Evolutionary conservation across 768 basidiomycete genomes (phyloP).

Genomic region (Termitomyces sp.): DNA sequence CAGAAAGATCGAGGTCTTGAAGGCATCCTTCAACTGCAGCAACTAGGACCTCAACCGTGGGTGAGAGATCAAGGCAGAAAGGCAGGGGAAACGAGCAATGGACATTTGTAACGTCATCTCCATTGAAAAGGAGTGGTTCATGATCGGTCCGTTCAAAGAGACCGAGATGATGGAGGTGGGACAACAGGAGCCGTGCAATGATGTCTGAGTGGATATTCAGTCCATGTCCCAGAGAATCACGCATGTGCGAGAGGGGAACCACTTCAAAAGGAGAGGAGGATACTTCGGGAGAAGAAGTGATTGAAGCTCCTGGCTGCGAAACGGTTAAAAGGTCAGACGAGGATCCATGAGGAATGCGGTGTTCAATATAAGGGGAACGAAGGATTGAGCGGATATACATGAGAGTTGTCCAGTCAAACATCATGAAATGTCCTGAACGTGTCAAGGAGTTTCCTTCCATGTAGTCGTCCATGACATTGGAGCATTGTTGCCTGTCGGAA

Average conservation of each 20-base stretch:
- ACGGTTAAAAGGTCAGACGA: conserved; percentile 50
- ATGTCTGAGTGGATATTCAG: conserved; percentile 55
- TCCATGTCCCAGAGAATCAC: conserved; percentile 56
- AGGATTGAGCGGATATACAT: conserved; percentile 59
- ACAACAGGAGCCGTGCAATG: conserved; percentile 51
- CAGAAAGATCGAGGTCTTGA: conserved; percentile 65
- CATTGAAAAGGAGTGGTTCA: conserved; percentile 34
- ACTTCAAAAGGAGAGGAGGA: conserved; percentile 53
- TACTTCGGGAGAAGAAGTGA: conserved; percentile 22
- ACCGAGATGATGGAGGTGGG: conserved; percentile 61
- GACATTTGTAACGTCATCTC: conserved; percentile 30
- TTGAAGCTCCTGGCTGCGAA: conserved; percentile 26
- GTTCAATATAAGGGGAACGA: conserved; percentile 41
- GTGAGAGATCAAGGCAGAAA: conserved; percentile 66
- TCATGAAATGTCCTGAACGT: conserved; percentile 43
- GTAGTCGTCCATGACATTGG: conserved; percentile 51
- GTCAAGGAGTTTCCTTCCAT: conserved; percentile 45
- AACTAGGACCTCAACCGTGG: conserved; percentile 71
- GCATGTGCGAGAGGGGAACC: conserved; percentile 57
- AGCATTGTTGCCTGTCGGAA: conserved; percentile 40
- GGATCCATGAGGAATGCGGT: conserved; percentile 19
- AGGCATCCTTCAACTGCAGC: conserved; percentile 71
- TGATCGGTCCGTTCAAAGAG: conserved; percentile 53
- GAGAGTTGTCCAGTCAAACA: conserved; percentile 70
- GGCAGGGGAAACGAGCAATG: conserved; percentile 68